Conservation (phyloP, 441 rosid genomes). For the Theobroma grandiflorum region DNA sequence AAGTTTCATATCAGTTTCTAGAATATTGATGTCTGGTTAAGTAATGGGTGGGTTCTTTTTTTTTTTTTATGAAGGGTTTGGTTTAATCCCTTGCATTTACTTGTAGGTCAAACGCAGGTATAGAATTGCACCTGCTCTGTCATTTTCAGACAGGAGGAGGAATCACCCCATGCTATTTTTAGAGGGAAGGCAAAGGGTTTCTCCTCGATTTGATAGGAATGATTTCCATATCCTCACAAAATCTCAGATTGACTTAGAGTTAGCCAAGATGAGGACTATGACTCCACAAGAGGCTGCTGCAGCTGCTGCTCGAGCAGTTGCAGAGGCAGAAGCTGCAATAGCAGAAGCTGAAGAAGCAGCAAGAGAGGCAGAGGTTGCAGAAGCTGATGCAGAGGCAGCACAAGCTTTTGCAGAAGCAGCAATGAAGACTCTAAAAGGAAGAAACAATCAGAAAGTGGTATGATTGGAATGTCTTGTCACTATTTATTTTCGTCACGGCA, state of each 20-base stretch:
- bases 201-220: conserved; percentile 61
- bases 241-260: conserved; percentile 75
- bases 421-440: conserved; percentile 71
- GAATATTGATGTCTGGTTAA: conserved; percentile 3
- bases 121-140: conserved; percentile 61
- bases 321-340: conserved; percentile 90
- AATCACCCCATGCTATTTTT: conserved; percentile 35
- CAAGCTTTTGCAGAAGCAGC: conserved; percentile 92
- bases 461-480: neutral
- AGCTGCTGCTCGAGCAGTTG: conserved; percentile 89
- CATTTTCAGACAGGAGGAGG: conserved; percentile 58
- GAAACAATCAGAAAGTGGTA: conserved; percentile 63
- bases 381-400: conserved; percentile 92
- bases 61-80: neutral
- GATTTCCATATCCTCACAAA: conserved; percentile 55
- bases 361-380: conserved; percentile 91
- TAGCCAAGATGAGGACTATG: conserved; percentile 83
- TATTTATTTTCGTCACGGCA: neutral
- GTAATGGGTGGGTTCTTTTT: neutral
- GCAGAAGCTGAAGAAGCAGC: conserved; percentile 95
- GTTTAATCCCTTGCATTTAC: neutral
- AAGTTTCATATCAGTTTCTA: neutral
- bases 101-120: conserved; percentile 89
- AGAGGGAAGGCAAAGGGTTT: conserved; percentile 53
- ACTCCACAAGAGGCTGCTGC: conserved; percentile 85